Evolutionary conservation across 2,329 filamentous ascomycete species (phyloP).

Genomic region (Aspergillus eucalypticola): DNA sequence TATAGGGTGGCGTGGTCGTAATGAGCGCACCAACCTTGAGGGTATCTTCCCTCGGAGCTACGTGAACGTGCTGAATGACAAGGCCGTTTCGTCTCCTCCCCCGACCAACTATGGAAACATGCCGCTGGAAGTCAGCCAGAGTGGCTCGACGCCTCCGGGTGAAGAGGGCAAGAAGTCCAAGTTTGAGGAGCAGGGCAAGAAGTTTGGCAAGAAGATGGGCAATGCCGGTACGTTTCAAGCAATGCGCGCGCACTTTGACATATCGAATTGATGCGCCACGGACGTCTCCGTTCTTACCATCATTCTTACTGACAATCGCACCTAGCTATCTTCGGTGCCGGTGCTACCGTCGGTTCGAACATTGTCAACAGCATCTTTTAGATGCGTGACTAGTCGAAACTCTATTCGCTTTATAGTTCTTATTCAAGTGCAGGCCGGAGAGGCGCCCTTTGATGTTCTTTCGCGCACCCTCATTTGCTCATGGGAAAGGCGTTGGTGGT

Average conservation of each 20-base stretch:
- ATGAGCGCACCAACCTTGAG: slow-evolving; percentile 76
- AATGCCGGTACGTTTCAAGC: slow-evolving; percentile 54
- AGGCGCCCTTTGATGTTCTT: slow-evolving; percentile 6
- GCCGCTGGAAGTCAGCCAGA: slow-evolving; percentile 72
- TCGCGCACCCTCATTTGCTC: slow-evolving; percentile 19
- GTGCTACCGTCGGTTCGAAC: slow-evolving; percentile 85
- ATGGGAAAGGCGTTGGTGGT: slow-evolving; percentile 38
- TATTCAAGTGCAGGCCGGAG: slow-evolving; percentile 4
- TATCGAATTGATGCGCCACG: not conserved
- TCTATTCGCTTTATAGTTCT: not conserved
- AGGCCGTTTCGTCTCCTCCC: slow-evolving; percentile 45
- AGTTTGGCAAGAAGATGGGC: slow-evolving; percentile 93
- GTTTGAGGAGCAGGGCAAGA: slow-evolving; percentile 77
- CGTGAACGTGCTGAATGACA: slow-evolving; percentile 70
- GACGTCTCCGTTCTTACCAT: not conserved
- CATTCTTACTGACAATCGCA: slow-evolving; percentile 21
- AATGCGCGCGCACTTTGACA: not conserved
- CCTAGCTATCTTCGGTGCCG: slow-evolving; percentile 84
- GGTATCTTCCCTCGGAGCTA: slow-evolving; percentile 96
- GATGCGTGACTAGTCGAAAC: slow-evolving; percentile 17
- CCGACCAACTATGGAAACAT: slow-evolving; percentile 58
- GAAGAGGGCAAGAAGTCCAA: slow-evolving; percentile 57
- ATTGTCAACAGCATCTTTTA: slow-evolving; percentile 91
- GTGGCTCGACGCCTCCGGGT: slow-evolving; percentile 44
- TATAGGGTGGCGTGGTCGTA: slow-evolving; percentile 75